A percentile compares a stretch with the other conserved stretches of the same genome.
Conservation (phyloP, 2,329 filamentous ascomycete genomes). For the Ambrosiella cleistominuta region DNA sequence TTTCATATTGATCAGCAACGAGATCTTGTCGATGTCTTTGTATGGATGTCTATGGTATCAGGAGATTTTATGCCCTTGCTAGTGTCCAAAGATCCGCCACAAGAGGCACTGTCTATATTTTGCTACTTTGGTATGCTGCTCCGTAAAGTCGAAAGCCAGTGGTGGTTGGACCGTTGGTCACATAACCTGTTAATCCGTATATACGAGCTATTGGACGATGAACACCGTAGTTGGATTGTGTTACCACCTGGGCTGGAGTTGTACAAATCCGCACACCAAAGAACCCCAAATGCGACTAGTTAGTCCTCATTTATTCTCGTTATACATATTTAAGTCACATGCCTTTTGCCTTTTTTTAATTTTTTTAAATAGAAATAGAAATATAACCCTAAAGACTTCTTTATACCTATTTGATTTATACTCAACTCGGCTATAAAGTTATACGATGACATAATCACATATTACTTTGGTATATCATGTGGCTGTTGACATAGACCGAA, state of each 20-base stretch:
- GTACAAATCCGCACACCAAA: background rate
- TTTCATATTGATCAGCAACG: slow-evolving; percentile 13
- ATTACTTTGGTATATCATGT: no score
- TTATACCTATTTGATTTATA: no score
- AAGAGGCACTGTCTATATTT: slow-evolving; percentile 21
- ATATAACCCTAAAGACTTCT: no score
- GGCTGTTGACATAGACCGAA: no score
- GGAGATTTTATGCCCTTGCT: slow-evolving; percentile 23
- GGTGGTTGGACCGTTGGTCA: slow-evolving; percentile 24
- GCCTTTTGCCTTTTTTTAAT: background rate
- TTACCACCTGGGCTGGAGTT: slow-evolving; percentile 8
- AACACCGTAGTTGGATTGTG: slow-evolving; percentile 22
- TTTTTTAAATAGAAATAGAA: no score
- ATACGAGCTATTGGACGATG: slow-evolving; percentile 21
- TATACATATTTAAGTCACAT: background rate
- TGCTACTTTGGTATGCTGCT: slow-evolving; percentile 21
- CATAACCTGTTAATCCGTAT: slow-evolving; percentile 20
- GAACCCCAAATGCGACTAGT: background rate
- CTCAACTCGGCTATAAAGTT: no score
- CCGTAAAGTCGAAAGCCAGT: slow-evolving; percentile 19
- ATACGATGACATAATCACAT: no score
- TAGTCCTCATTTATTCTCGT: background rate
- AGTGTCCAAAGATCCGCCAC: slow-evolving; percentile 15
- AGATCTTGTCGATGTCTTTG: slow-evolving; percentile 24
- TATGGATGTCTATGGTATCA: slow-evolving; percentile 23